Evolutionary conservation across 352 stramenopile genomes (phyloP), one percentile per base, ranked within the genome.

Genomic region (Achlya hypogyna): DNA sequence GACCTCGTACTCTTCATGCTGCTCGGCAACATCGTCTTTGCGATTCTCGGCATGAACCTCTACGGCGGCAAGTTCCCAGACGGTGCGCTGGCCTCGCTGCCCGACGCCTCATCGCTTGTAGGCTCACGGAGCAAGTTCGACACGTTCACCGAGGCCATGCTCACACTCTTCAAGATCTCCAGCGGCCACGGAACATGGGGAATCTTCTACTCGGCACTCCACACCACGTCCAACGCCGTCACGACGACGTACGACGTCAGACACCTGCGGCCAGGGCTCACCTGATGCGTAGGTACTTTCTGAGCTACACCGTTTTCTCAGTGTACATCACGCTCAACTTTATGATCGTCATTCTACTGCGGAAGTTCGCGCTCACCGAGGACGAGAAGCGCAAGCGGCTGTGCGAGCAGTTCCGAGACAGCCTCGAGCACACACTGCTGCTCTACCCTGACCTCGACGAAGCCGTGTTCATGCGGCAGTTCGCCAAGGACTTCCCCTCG

Each of bases 161-260:
- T 95, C 2, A 93, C 85, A 10, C 74, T 95, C 1, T 94, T 93
- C 66, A 93, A 94, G 62, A 84, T 93, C 45, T 79, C 86, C 42
- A 92, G 84, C 54, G 87, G 87, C 6, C 85, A 83, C 0, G 84
- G 87, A 45, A 86, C 84, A 34, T 95, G 85, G 87, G 75, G 79
- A 27, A 86, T 95, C 38, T 88, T 94, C 31, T 78, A 88, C 47
- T 80, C 79, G 9, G 88, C 82, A 1, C 74, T 91, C 28, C 74
- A 83, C 12, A 78, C 79, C 0, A 79, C 69, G 38, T 86, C 80
- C 0, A 79, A 88, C 10, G 75, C 71, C 14, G 70, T 87, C 9
- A 79, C 81, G 12, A 67, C 60, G 28, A 43, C 42, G 60, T 67
- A 67, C 23, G 54, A 23, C 12, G 9, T n/a, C n/a, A 10, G 51